Evolutionary conservation across 176 grass and related monocot genomes (phyloP).

Genomic region (Hsuehochloa calcarea): DNA sequence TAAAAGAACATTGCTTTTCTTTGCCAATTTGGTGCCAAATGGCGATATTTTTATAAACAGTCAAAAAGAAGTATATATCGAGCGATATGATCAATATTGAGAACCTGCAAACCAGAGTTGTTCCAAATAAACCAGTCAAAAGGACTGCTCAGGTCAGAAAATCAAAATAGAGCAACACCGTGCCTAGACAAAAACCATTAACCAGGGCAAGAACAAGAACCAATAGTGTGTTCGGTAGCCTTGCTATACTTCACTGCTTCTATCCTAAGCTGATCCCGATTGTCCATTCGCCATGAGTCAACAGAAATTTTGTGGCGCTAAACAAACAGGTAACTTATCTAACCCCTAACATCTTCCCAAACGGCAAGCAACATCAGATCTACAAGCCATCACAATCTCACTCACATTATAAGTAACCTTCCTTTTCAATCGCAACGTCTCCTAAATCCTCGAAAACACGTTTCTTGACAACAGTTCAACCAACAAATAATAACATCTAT

Average conservation of each 20-base stretch:
- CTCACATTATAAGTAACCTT: not conserved
- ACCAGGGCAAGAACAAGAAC: not conserved
- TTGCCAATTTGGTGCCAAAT: not conserved
- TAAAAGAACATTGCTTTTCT: not conserved
- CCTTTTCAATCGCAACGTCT: not conserved
- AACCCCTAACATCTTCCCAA: conserved; percentile 8
- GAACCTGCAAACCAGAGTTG: not conserved
- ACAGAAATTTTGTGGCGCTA: not conserved
- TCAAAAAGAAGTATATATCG: not conserved
- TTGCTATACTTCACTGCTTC: not conserved
- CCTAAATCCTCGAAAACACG: not conserved
- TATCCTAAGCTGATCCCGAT: not conserved
- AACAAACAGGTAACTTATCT: not conserved
- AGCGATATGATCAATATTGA: not conserved
- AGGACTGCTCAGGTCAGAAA: not conserved
- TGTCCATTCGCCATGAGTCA: not conserved
- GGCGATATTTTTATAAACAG: not conserved
- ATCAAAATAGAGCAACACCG: not conserved
- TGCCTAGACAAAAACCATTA: not conserved
- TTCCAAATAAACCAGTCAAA: conserved; percentile 23
- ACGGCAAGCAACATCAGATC: conserved; percentile 28
- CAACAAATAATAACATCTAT: not conserved
- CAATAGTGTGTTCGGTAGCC: not conserved
- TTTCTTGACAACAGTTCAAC: not conserved
- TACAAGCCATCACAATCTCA: not conserved